Evolutionary conservation across 495 filamentous ascomycete genomes (phyloP).

Genomic region (Sordaria brevicollis): DNA sequence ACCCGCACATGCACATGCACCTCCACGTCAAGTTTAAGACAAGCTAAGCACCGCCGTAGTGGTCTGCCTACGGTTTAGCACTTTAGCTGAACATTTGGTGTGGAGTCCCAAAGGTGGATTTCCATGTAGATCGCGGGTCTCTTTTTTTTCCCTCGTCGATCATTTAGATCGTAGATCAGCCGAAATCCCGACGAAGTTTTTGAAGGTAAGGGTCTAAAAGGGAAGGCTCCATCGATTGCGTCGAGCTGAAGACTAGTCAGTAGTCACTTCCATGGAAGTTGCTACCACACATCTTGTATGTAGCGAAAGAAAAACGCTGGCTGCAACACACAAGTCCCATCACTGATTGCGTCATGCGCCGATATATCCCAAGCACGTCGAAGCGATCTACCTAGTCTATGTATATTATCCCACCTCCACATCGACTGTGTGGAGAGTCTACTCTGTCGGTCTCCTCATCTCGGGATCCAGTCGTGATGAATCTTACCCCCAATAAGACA

Average conservation of each 20-base stretch:
- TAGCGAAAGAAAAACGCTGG: background rate
- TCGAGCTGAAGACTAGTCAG: background rate
- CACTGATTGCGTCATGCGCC: background rate
- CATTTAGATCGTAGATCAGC: background rate
- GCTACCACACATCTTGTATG: background rate
- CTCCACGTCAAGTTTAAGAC: background rate
- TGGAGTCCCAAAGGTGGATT: background rate
- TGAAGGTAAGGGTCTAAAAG: too few species aligned
- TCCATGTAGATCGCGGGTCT: background rate
- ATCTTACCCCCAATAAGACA: background rate
- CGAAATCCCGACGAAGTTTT: background rate
- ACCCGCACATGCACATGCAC: background rate
- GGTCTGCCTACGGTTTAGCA: background rate
- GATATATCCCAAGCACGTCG: background rate
- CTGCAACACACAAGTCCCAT: background rate
- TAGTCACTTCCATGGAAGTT: background rate
- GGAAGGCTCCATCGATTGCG: background rate
- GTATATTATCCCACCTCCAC: background rate
- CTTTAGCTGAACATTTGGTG: background rate
- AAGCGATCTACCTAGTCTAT: too few species aligned
- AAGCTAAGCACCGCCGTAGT: background rate
- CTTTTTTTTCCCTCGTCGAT: background rate
- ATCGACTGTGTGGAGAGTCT: background rate
- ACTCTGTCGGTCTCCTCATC: too few species aligned
- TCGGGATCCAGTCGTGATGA: background rate